Evolutionary conservation across 139 green algal species (phyloP).

Genomic region (Chlorella sp.): DNA sequence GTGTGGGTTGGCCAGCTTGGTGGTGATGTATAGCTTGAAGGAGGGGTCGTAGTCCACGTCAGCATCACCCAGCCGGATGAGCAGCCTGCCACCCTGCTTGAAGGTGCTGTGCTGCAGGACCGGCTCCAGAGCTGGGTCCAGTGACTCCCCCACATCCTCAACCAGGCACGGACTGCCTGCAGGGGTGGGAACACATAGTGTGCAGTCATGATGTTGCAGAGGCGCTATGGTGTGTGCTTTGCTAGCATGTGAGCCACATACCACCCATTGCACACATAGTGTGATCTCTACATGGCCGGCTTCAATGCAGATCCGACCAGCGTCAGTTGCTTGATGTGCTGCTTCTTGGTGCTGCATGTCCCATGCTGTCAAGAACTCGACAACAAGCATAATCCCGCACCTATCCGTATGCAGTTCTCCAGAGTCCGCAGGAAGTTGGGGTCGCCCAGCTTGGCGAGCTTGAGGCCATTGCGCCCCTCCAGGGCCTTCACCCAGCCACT

Average conservation of each 20-base stretch:
- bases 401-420: conserved; percentile 72
- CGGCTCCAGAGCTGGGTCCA: conserved; percentile 78
- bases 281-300: background rate
- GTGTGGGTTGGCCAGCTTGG: conserved; percentile 71
- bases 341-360: no score
- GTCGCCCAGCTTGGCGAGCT: conserved; percentile 65
- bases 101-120: conserved; percentile 64
- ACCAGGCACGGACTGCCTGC: background rate
- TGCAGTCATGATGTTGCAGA: background rate
- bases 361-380: no score
- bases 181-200: background rate
- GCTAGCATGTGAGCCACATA: no score
- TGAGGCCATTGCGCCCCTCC: conserved; percentile 66
- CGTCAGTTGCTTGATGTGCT: no score
- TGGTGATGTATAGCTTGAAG: conserved; percentile 75
- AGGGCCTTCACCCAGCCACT: conserved; percentile 76
- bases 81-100: conserved; percentile 41
- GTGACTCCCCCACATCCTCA: conserved; percentile 50
- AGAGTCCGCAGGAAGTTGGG: conserved; percentile 61
- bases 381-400: no score
- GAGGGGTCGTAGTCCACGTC: conserved; percentile 74
- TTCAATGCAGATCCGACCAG: no score
- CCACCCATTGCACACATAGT: background rate
- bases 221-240: no score
- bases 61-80: conserved; percentile 72